phyloP scores from a whole-genome alignment of 805 yeast species.

The Torulaspora delbrueckii region DNA sequence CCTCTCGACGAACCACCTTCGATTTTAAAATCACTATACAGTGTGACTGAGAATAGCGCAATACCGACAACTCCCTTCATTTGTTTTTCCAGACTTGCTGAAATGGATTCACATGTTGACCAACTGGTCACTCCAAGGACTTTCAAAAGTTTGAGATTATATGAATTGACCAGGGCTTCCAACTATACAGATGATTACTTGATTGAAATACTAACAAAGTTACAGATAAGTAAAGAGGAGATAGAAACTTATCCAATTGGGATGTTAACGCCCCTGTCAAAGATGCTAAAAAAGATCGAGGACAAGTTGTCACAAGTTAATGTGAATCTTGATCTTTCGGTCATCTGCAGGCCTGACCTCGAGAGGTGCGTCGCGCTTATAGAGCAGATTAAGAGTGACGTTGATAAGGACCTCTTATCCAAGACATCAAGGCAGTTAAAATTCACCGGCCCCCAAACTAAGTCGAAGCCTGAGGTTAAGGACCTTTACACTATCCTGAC shows the following conservation, averaged over 20 bases:
- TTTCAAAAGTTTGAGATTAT: constrained; percentile 50
- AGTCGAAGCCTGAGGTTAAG: constrained; percentile 8
- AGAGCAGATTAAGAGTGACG: constrained; percentile 1
- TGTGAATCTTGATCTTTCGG: constrained; percentile 41
- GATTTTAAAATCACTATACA: constrained; percentile 41
- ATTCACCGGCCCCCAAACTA: background rate
- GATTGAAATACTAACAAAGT: constrained; percentile 56
- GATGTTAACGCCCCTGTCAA: constrained; percentile 59
- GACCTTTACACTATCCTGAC: constrained; percentile 16
- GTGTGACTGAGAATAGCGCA: constrained; percentile 28
- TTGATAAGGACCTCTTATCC: background rate
- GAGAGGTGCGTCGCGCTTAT: constrained; percentile 23
- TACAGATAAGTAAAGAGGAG: constrained; percentile 45
- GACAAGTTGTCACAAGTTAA: constrained; percentile 49
- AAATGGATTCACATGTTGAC: constrained; percentile 52
- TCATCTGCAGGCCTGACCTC: constrained; percentile 68
- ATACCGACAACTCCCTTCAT: constrained; percentile 44
- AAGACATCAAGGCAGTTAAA: background rate
- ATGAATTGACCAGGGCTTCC: constrained; percentile 56
- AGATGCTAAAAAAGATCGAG: constrained; percentile 51
- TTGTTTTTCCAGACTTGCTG: constrained; percentile 62
- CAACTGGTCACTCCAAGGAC: constrained; percentile 63
- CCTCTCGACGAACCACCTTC: constrained; percentile 36
- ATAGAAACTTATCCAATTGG: constrained; percentile 74
- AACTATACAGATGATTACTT: constrained; percentile 49